phyloP scores from a whole-genome alignment of 257 asterid species.

The Gentiana dahurica region DNA sequence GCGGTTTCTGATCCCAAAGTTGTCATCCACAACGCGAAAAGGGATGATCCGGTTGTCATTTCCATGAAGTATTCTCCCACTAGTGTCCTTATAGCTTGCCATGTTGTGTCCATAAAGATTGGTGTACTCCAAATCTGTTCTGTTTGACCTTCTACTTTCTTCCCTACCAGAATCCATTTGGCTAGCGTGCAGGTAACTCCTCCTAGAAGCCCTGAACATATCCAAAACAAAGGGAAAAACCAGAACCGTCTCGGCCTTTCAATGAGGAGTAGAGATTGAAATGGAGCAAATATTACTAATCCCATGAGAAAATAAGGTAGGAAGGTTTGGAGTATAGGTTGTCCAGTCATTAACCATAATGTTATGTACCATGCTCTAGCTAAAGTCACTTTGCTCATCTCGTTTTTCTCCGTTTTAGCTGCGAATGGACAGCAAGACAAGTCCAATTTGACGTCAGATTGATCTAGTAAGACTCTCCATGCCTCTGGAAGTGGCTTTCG shows the following conservation, averaged over 20 bases:
- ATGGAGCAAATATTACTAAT: slow-evolving; percentile 27
- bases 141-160: slow-evolving; percentile 27
- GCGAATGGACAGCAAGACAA: slow-evolving; percentile 53
- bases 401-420: slow-evolving; percentile 10
- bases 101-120: slow-evolving; percentile 51
- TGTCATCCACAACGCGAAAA: slow-evolving; percentile 48
- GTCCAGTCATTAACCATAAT: slow-evolving; percentile 36
- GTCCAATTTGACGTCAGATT: slow-evolving; percentile 41
- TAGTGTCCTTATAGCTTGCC: slow-evolving; percentile 53
- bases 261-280: slow-evolving; percentile 20
- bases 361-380: slow-evolving; percentile 49
- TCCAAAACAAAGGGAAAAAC: slow-evolving; percentile 50
- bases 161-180: slow-evolving; percentile 62
- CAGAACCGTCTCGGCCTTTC: slow-evolving; percentile 11
- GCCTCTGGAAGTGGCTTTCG: slow-evolving; percentile 47
- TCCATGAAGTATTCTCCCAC: slow-evolving; percentile 52
- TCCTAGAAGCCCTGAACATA: slow-evolving; percentile 28
- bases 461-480: slow-evolving; percentile 41
- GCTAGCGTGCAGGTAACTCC: slow-evolving; percentile 31
- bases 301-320: slow-evolving; percentile 50
- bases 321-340: slow-evolving; percentile 45
- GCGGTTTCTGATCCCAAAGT: slow-evolving; percentile 44
- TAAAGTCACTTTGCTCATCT: slow-evolving; percentile 27
- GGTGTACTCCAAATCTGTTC: slow-evolving; percentile 44
- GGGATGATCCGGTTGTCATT: slow-evolving; percentile 34